phyloP scores from a whole-genome alignment of 2,329 filamentous ascomycete genomes.

The Exutisphaerella laricina region DNA sequence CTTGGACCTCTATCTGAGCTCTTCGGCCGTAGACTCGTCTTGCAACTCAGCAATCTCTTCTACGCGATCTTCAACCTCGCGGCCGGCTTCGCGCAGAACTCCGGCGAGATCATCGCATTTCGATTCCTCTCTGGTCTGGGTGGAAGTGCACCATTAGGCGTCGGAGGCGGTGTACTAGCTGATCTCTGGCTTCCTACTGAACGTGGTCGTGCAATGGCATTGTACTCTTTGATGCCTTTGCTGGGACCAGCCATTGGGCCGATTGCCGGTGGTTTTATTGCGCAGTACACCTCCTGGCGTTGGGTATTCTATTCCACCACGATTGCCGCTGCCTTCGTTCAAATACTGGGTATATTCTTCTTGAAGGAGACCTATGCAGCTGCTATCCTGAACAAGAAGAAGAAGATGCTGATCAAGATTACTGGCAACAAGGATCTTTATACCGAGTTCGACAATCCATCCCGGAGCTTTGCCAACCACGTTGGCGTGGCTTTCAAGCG shows the following conservation, averaged over 20 bases:
- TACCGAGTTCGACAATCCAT: slow-evolving; percentile 42
- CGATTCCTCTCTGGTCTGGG: slow-evolving; percentile 37
- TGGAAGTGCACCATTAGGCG: slow-evolving; percentile 35
- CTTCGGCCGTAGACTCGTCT: slow-evolving; percentile 33
- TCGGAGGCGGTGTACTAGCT: slow-evolving; percentile 37
- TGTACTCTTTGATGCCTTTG: slow-evolving; percentile 59
- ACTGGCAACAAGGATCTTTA: slow-evolving; percentile 57
- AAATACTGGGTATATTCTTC: slow-evolving; percentile 56
- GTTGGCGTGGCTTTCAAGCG: slow-evolving; percentile 31
- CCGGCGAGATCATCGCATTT: slow-evolving; percentile 33
- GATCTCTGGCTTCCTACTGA: slow-evolving; percentile 58
- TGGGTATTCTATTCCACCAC: slow-evolving; percentile 68
- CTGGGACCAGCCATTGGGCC: slow-evolving; percentile 62
- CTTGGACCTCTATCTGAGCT: slow-evolving; percentile 36
- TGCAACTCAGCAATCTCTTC: slow-evolving; percentile 35
- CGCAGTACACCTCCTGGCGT: slow-evolving; percentile 60
- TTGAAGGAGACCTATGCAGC: slow-evolving; percentile 62
- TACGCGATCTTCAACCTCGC: slow-evolving; percentile 36
- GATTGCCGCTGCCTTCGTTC: slow-evolving; percentile 57
- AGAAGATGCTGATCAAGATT: slow-evolving; percentile 50
- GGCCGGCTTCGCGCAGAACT: slow-evolving; percentile 33
- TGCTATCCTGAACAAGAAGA: slow-evolving; percentile 55
- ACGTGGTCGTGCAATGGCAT: slow-evolving; percentile 56
- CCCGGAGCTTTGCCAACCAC: slow-evolving; percentile 30
- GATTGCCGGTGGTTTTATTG: slow-evolving; percentile 60